Base-by-base conservation (phyloP, 106 monocot species). In the Allium sativum region DNA sequence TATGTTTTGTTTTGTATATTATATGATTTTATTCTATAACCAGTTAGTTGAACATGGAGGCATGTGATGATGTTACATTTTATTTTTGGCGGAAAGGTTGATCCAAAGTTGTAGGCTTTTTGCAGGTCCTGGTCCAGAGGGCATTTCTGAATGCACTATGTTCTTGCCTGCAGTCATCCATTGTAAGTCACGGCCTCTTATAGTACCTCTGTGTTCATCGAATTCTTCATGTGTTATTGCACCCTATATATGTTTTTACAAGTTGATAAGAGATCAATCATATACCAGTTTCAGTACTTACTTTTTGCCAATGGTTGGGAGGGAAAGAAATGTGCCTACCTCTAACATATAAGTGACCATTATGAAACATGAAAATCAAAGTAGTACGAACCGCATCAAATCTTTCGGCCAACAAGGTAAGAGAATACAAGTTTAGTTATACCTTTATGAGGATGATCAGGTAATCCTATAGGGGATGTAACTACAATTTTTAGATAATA, bases 81-180 rank as follows among this genome's bases (percentile, higher is more conserved):
- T 92, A 65, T 92, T 80, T 48, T 71, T 53, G 56, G 87, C 84
- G 65, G 92, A 81, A 72, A 92, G 92, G 65, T 92, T 92, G 76
- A 92, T 72, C 92, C 92, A 92, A 7, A 92, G 92, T 62, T 92
- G 92, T 10, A 92, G 73, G 42, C 87, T 83, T 64, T 76, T 92
- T 41, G 78, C 67, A 41, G 67, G 69, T 1, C 75, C 87, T 9
- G 50, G 64, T 11, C 68, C 74, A 4, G 78, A 71, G 13, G 92
- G 81, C 87, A 84, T 92, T 61, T 81, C 92, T 0, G 92, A 79
- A 62, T 92, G 92, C 8, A 92, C 76, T 40, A 92, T 84, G 12
- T 87, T 87, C 41, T 78, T 64, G 4, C 92, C 92, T 11, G 87
- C 87, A 0, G 92, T 92, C 92, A 92, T 92, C 92, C 92, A 92